Percentiles rank a stretch among this genome's conserved stretches.
Evolutionary conservation across 108 stramenopile species (phyloP).

Genomic region (Cyclotella baltica): DNA sequence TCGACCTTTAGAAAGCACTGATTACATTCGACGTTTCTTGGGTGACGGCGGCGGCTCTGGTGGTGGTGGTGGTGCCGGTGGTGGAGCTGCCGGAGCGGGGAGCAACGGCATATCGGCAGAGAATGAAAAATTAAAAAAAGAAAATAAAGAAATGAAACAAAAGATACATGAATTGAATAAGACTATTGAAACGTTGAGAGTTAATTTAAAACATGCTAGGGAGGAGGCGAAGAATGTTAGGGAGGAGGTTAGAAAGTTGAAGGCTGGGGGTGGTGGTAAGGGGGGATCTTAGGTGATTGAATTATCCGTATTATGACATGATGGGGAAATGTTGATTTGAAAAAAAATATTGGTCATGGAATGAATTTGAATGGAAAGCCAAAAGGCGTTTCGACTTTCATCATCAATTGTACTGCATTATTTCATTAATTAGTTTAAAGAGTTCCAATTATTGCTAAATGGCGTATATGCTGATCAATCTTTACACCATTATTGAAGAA

Average conservation of each 20-base stretch:
- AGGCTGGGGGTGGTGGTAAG: neutral
- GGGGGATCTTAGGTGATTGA: neutral
- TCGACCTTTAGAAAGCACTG: constrained; percentile 4
- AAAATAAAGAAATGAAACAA: constrained; percentile 62
- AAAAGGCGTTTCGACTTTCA: too few species aligned
- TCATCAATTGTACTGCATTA: too few species aligned
- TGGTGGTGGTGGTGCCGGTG: neutral
- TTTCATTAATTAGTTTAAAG: too few species aligned
- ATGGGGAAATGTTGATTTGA: too few species aligned
- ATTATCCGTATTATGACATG: too few species aligned
- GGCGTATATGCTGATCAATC: too few species aligned
- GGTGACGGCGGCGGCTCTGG: neutral
- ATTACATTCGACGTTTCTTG: constrained; percentile 13
- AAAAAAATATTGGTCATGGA: too few species aligned
- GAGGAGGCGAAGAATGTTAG: constrained; percentile 9
- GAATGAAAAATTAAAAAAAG: constrained; percentile 46
- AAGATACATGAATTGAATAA: constrained; percentile 55
- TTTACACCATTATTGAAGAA: too few species aligned
- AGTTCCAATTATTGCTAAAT: too few species aligned
- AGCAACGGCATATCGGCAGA: constrained; percentile 6
- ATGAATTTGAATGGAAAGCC: too few species aligned
- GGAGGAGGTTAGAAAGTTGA: constrained; percentile 9
- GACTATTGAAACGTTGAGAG: constrained; percentile 37
- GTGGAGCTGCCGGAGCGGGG: neutral
- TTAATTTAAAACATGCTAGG: constrained; percentile 44